phyloP scores from a whole-genome alignment of 1,284 basidiomycete species.

The Schizophyllum commune region DNA sequence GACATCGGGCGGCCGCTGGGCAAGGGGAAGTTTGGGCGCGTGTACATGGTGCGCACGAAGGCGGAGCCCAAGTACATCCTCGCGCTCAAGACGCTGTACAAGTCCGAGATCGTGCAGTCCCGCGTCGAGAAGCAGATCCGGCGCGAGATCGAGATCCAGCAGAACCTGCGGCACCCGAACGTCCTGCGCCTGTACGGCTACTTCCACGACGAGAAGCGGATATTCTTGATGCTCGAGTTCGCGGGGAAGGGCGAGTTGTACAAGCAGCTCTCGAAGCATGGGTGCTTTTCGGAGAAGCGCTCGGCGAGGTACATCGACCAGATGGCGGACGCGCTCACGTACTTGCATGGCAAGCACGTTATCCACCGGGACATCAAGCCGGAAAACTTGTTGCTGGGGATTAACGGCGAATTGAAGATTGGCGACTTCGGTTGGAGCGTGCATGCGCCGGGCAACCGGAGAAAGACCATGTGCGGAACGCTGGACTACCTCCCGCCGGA shows the following conservation, averaged over 20 bases:
- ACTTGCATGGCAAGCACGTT: constrained; percentile 94
- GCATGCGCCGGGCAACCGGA: constrained; percentile 87
- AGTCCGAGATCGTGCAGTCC: constrained; percentile 87
- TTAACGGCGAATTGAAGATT: constrained; percentile 97
- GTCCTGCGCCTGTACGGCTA: constrained; percentile 93
- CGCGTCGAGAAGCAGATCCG: constrained; percentile 91
- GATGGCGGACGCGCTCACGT: constrained; percentile 94
- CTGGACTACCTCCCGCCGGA: constrained; percentile 97
- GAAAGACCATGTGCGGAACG: constrained; percentile 91
- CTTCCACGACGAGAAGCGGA: constrained; percentile 97
- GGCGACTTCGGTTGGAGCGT: constrained; percentile 99
- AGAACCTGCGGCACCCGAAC: constrained; percentile 94
- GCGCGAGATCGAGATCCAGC: constrained; percentile 98
- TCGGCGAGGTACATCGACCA: constrained; percentile 91
- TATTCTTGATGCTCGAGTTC: constrained; percentile 97
- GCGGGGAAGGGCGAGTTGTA: constrained; percentile 95
- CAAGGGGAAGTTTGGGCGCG: constrained; percentile 97
- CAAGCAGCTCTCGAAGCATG: constrained; percentile 84
- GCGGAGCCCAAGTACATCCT: constrained; percentile 85
- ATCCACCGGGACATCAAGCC: constrained; percentile 99
- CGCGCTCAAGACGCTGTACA: constrained; percentile 96
- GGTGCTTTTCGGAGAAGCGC: constrained; percentile 82
- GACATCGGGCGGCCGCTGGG: constrained; percentile 95
- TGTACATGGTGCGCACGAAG: constrained; percentile 97
- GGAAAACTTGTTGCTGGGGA: constrained; percentile 91